A percentile compares a stretch with the other conserved stretches of the same genome.
phyloP scores from a whole-genome alignment of 805 yeast genomes.

The Candida andamanensis region DNA sequence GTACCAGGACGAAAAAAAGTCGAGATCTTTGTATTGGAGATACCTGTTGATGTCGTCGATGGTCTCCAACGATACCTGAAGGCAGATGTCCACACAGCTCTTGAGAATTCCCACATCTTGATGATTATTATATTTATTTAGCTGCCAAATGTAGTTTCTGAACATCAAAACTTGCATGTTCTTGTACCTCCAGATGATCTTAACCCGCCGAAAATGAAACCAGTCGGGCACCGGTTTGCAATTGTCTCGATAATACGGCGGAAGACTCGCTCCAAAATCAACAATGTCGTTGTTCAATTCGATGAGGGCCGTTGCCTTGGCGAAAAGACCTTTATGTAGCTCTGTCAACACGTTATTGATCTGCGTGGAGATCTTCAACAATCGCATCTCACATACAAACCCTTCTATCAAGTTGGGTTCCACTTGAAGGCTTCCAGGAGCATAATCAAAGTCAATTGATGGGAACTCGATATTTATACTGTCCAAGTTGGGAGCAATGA shows the following conservation, averaged over 20 bases:
- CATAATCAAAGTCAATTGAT: constrained; percentile 42
- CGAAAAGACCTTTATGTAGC: constrained; percentile 1
- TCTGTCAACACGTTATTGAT: constrained; percentile 1
- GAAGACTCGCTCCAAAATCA: constrained; percentile 38
- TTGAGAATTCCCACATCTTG: constrained; percentile 1
- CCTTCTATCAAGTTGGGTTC: constrained; percentile 12
- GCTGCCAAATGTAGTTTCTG: constrained; percentile 54
- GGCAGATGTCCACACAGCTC: constrained; percentile 5
- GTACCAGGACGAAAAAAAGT: constrained; percentile 57
- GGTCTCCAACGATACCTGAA: constrained; percentile 45
- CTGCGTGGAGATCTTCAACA: constrained; percentile 1
- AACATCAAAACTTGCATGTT: constrained; percentile 51
- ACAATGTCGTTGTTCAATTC: constrained; percentile 39
- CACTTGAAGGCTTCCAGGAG: constrained; percentile 21
- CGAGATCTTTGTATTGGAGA: constrained; percentile 20
- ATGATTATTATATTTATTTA: constrained; percentile 15
- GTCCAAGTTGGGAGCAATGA: constrained; percentile 43
- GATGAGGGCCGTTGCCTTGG: constrained; percentile 13
- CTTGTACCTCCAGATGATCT: constrained; percentile 55
- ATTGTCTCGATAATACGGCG: constrained; percentile 41
- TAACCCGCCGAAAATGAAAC: constrained; percentile 48
- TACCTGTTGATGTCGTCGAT: constrained; percentile 45
- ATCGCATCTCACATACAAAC: constrained; percentile 3
- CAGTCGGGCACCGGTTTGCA: constrained; percentile 37
- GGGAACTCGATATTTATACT: constrained; percentile 47